A percentile compares a stretch with the other conserved stretches of the same genome.
phyloP scores from a whole-genome alignment of 176 grass and related monocot species.

The Ampelocalamus luodianensis region DNA sequence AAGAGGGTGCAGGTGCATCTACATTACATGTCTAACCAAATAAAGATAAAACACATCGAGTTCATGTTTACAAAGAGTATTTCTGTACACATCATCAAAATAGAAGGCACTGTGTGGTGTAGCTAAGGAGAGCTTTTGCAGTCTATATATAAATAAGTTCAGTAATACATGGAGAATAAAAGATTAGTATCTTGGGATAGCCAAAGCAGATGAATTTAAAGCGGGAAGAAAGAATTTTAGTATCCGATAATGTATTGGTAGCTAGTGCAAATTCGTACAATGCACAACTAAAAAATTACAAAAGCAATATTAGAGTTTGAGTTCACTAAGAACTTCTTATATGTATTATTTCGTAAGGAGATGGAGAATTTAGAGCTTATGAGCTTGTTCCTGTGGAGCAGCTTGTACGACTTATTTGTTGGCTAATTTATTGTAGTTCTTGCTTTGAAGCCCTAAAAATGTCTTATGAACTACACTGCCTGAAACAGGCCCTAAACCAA shows the following conservation, averaged over 20 bases:
- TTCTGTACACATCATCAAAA: neutral
- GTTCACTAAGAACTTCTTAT: neutral
- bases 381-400: neutral
- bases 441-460: neutral
- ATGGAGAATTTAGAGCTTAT: neutral
- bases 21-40: constrained; percentile 15
- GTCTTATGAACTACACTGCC: neutral
- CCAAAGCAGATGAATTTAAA: neutral
- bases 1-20: neutral
- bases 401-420: neutral
- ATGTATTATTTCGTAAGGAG: neutral
- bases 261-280: neutral
- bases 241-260: neutral
- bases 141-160: neutral
- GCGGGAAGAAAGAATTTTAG: neutral
- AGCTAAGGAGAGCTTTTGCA: neutral
- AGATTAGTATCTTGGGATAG: neutral
- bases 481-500: neutral
- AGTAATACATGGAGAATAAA: neutral
- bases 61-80: neutral
- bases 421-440: neutral
- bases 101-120: neutral
- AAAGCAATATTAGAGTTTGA: neutral
- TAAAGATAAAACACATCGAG: neutral
- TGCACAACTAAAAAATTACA: neutral